Conservation (phyloP, 306 rosid species). For the Geum urbanum region DNA sequence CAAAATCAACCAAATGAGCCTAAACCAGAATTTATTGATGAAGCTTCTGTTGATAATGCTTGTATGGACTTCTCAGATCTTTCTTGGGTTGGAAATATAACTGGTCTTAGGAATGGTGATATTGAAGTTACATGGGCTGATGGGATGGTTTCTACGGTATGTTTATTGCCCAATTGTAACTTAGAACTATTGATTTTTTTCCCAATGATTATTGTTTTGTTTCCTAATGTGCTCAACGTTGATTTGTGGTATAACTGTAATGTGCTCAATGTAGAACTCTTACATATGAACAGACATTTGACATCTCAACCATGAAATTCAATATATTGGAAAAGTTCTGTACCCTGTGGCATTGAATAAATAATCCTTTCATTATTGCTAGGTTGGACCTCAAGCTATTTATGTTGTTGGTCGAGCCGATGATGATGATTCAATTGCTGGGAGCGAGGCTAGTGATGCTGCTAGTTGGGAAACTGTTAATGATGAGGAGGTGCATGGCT, state of each 20-base stretch:
- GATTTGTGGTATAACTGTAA: not conserved
- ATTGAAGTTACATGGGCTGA: slow-evolving; percentile 99
- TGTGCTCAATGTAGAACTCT: no score
- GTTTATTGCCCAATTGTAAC: slow-evolving; percentile 27
- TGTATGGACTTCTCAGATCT: slow-evolving; percentile 62
- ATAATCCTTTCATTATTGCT: slow-evolving; percentile 28
- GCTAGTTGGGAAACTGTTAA: slow-evolving; percentile 98
- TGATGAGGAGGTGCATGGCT: slow-evolving; percentile 66
- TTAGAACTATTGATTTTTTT: slow-evolving; percentile 1
- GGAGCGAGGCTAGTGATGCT: slow-evolving; percentile 89
- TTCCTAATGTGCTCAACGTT: not conserved
- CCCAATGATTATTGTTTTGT: not conserved
- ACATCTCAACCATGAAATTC: not conserved
- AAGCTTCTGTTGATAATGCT: slow-evolving; percentile 41
- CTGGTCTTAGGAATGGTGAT: slow-evolving; percentile 89
- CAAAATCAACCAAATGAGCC: slow-evolving; percentile 41
- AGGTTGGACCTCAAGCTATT: slow-evolving; percentile 99
- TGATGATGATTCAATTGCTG: slow-evolving; percentile 85
- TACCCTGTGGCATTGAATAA: slow-evolving; percentile 17
- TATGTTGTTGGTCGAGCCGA: slow-evolving; percentile 99
- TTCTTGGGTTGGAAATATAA: slow-evolving; percentile 97
- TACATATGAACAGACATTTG: not conserved
- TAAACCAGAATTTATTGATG: slow-evolving; percentile 19
- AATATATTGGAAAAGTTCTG: slow-evolving; percentile 16
- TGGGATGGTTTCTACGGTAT: slow-evolving; percentile 96